Conservation (phyloP, 345 rosid species). For the Cardiospermum halicacabum region DNA sequence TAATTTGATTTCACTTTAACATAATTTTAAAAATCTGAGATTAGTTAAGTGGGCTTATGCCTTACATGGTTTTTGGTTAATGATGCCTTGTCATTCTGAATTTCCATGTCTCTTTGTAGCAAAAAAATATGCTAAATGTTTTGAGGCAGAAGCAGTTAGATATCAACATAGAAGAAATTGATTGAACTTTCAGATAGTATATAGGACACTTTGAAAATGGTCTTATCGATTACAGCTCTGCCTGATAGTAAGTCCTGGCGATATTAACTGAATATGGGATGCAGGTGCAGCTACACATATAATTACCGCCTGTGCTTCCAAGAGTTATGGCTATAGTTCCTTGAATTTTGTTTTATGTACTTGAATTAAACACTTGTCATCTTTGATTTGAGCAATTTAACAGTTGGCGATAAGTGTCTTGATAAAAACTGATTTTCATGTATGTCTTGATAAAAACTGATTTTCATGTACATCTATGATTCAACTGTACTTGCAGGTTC, state of each 20-base stretch:
- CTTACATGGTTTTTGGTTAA: neutral
- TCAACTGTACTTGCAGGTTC: slow-evolving; percentile 49
- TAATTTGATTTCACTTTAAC: neutral
- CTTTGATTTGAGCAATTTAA: neutral
- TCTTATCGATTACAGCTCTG: neutral
- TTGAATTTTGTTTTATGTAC: neutral
- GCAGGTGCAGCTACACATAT: neutral
- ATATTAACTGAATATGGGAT: neutral
- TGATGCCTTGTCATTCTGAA: neutral
- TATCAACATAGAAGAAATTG: neutral
- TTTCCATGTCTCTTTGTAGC: neutral
- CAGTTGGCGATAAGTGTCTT: neutral
- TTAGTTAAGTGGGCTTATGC: neutral
- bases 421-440: neutral
- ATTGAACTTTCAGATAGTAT: neutral
- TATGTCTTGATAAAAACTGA: neutral
- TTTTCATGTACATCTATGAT: neutral
- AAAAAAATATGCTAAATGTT: neutral
- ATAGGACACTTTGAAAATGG: neutral
- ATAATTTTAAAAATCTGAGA: neutral
- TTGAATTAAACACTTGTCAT: neutral
- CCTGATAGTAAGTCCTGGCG: neutral
- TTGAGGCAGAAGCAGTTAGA: neutral
- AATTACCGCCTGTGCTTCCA: neutral
- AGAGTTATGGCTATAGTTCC: neutral